Evolutionary conservation across 768 basidiomycete species (phyloP), one percentile per base, ranked within the genome.

Genomic region (Trichaptum fuscoviolaceum): DNA sequence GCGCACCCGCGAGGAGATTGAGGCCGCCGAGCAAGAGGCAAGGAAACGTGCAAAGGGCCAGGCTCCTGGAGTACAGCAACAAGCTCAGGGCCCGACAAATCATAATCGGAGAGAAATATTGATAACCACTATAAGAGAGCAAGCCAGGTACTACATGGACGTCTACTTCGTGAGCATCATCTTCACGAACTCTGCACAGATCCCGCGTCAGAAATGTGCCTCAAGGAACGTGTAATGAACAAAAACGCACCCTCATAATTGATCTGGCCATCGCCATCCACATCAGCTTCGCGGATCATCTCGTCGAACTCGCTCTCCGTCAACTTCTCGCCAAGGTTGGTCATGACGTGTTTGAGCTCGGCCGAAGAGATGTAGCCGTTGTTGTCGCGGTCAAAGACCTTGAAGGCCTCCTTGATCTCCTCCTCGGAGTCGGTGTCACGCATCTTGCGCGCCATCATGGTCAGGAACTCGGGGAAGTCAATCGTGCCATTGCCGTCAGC

Each of bases 211-310:
- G 60, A 62, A 12, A 35, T 64, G 68, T 26, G 30, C 67, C 66
- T 42, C 58, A 42, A 61, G 42, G 35, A 35, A n/a, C 42, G 24
- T 64, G 23, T 30, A 68, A 24, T 70, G 58, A 18, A 2, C 35
- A 23, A 24, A 8, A 70, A 73, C 84, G 66, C 67, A 89, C 90
- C 90, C 1, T 91, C 88, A 74, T 92, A 94, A 78, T 92, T 90
- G 79, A 93, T 92, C 79, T 93, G 92, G n/a, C 93, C 93, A 76
- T 95, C 93, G 63, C 95, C 95, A 73, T 97, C 93, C 63, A 93
- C 84, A 75, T 97, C 95, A 66, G 95, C 95, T 79, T 97, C 95
- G 65, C 94, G 88, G 75, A 97, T 97, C 95, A 97, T 96, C 82
- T 96, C 95, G 68, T 93, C 91, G 69, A 96, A 93, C 78, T 96